Percentiles rank a stretch among this genome's conserved stretches.
Conservation (phyloP, 306 rosid species). For the Vigna unguiculata region DNA sequence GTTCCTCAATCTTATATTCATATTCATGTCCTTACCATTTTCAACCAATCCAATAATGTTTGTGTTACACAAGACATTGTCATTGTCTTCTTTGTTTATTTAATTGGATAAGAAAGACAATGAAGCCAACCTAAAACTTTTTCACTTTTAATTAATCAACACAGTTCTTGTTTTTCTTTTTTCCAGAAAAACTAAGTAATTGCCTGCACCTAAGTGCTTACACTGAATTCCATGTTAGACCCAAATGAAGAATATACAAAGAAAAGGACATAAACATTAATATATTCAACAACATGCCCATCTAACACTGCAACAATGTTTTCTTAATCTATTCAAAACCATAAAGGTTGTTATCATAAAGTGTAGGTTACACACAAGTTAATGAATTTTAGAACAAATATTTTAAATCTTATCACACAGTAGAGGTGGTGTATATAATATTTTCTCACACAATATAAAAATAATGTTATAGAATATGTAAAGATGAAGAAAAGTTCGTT, state of each 20-base stretch:
- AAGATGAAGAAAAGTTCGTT: too few species aligned
- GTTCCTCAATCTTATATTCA: neutral
- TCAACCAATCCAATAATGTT: slow-evolving; percentile 29
- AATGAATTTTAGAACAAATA: too few species aligned
- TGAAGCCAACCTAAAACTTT: slow-evolving; percentile 7
- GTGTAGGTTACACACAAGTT: too few species aligned
- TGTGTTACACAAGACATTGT: slow-evolving; percentile 18
- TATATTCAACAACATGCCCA: slow-evolving; percentile 40
- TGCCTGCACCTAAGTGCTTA: slow-evolving; percentile 13
- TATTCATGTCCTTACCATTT: neutral
- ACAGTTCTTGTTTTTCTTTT: neutral
- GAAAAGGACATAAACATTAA: slow-evolving; percentile 21
- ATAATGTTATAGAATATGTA: too few species aligned
- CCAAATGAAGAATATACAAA: neutral
- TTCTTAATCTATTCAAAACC: slow-evolving; percentile 15
- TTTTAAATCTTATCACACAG: too few species aligned
- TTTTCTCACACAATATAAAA: too few species aligned
- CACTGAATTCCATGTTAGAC: slow-evolving; percentile 19
- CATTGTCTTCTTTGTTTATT: slow-evolving; percentile 25
- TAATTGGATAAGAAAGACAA: slow-evolving; percentile 7
- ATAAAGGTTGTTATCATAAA: too few species aligned
- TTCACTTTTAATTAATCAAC: slow-evolving; percentile 34
- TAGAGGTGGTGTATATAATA: too few species aligned
- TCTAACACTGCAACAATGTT: neutral
- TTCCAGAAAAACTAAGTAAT: slow-evolving; percentile 5